Base-by-base conservation (phyloP, 2,329 filamentous ascomycete species). In the Sporothrix humicola region DNA sequence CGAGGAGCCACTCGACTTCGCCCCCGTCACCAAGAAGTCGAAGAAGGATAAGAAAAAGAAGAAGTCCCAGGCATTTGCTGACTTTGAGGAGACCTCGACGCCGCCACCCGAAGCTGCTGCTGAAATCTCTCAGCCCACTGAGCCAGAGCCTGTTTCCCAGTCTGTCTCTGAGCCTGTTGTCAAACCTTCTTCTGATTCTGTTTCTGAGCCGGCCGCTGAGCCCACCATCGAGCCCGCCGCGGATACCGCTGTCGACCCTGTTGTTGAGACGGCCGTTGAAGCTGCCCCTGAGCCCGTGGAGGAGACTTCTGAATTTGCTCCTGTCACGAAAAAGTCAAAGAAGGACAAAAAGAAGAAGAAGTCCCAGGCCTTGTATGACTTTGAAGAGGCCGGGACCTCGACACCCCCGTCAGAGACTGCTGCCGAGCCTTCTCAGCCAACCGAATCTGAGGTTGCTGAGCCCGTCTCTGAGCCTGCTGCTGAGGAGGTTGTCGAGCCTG, bases 31-130 rank as follows among this genome's bases (percentile, higher is more conserved):
- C 56, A 72, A 66, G 48, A 50, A 52, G 6, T 72, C 63, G 0
- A 72, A 61, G n/a, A 61, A 61, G 31, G 58, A 61, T 8, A 61
- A 61, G 26, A 61, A 61, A 9, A 61, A 61, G 31, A 73, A 66
- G 15, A 72, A 61, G 63, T 44, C 63, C 2, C 54, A 63, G 48
- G 71, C 50, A 3, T 20, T n/a, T 31, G 13, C 48, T 13, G 71
- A 72, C 10, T 58, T 58, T 13, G 71, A 68, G 7, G 69, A 71
- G 13, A 54, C 17, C 9, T 54, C 50, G 17, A 20, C 50, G 20
- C 50, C 50, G 20, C 20, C 50, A 20, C 31, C 31, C 2, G 31
- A 31, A 5, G 31, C 31, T 31, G 31, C 31, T 5, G 31, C 31
- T 31, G 31, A 31, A 31, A 5, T 5, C 2, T 5, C 31, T 5